phyloP scores from a whole-genome alignment of 495 filamentous ascomycete genomes.

The Baudoinia panamericana region DNA sequence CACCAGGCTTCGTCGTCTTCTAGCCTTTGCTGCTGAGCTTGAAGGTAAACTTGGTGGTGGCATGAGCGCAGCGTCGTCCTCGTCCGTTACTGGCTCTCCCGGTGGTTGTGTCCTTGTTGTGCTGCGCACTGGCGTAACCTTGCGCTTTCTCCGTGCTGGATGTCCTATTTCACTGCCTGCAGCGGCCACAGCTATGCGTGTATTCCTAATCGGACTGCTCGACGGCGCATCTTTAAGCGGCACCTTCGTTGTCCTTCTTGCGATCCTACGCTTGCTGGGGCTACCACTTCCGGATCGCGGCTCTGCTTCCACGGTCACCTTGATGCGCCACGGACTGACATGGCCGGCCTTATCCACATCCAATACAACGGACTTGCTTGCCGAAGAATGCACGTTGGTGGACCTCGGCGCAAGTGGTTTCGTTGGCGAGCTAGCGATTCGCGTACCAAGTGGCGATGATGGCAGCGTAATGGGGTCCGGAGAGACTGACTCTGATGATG shows the following conservation, averaged over 20 bases:
- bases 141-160: conserved; percentile 20
- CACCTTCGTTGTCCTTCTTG: conserved; percentile 22
- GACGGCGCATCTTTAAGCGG: conserved; percentile 23
- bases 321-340: conserved; percentile 30
- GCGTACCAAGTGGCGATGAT: conserved; percentile 8
- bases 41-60: not conserved
- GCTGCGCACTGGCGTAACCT: conserved; percentile 21
- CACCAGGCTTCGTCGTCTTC: conserved; percentile 3
- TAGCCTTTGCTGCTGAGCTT: not conserved
- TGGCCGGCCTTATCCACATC: conserved; percentile 20
- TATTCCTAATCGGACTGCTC: not conserved
- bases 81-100: not conserved
- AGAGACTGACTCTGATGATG: not conserved
- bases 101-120: not conserved
- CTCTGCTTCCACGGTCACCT: conserved; percentile 32
- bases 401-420: conserved; percentile 2
- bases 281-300: conserved; percentile 20
- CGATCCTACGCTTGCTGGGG: conserved; percentile 17
- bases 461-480: conserved; percentile 16
- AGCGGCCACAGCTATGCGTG: not conserved
- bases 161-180: conserved; percentile 19
- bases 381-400: conserved; percentile 17
- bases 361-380: conserved; percentile 29
- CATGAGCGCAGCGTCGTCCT: conserved; percentile 2
- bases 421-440: not conserved